A percentile compares a stretch with the other conserved stretches of the same genome.
These are phyloP conservation scores for Cryptococcus sp. DNA, from an alignment of 1,284 basidiomycete genomes.

Conservation along the genomic window DNA sequence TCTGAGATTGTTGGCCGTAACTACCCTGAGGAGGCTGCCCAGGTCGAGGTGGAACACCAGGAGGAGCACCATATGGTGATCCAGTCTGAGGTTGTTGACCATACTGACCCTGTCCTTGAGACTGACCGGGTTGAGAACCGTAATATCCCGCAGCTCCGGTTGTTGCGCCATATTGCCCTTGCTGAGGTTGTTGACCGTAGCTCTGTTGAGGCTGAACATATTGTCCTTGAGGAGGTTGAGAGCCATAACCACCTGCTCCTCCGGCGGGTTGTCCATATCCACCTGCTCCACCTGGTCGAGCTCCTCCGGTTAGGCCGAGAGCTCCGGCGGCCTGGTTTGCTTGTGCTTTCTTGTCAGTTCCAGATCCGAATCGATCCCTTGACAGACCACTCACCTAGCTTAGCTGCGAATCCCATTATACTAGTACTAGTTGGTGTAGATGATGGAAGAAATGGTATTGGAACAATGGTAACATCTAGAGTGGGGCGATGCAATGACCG, in stretches of 20 bases:
- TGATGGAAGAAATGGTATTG: background rate
- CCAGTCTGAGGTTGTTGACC: background rate
- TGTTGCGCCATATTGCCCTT: constrained; percentile 5
- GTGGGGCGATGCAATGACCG: no score
- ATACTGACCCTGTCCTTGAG: background rate
- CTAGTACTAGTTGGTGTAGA: background rate
- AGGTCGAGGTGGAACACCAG: constrained; percentile 4
- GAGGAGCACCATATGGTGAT: constrained; percentile 7
- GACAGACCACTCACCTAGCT: constrained; percentile 2
- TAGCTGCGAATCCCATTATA: constrained; percentile 20
- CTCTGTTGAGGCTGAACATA: constrained; percentile 6
- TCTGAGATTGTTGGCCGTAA: background rate
- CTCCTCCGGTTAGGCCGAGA: background rate
- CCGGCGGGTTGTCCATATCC: background rate
- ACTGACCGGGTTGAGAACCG: background rate
- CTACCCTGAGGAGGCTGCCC: constrained; percentile 12
- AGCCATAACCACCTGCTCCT: background rate
- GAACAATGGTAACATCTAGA: background rate
- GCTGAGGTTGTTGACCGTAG: constrained; percentile 9
- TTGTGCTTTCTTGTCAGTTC: background rate
- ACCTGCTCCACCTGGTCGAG: background rate
- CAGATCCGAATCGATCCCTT: background rate
- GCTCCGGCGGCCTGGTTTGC: constrained; percentile 12
- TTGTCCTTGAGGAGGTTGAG: background rate
- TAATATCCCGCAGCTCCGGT: background rate